A percentile compares a stretch with the other conserved stretches of the same genome.
Conservation (phyloP, 306 rosid species). For the Dryas alaskensis region DNA sequence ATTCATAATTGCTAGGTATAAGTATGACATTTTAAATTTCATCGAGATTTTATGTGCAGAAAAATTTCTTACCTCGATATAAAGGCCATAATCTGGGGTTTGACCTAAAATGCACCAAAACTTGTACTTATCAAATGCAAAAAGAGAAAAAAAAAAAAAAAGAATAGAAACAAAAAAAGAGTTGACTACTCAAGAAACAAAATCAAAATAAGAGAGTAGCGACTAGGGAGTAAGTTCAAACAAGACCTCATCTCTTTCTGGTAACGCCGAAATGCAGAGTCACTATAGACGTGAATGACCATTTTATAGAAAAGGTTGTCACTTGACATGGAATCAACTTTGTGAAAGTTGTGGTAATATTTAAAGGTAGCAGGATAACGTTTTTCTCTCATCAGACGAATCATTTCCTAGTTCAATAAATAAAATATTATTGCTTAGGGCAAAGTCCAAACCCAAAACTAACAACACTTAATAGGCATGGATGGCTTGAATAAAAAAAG, state of each 20-base stretch:
- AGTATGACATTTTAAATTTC: constrained; percentile 1
- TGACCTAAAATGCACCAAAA: constrained; percentile 51
- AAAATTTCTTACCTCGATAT: constrained; percentile 64
- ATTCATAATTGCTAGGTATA: constrained; percentile 12
- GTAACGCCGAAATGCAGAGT: constrained; percentile 78
- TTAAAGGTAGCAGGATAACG: constrained; percentile 81
- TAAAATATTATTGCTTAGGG: constrained; percentile 9
- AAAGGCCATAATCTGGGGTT: constrained; percentile 89
- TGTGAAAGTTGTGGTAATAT: constrained; percentile 79
- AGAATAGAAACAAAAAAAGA: constrained; percentile 7
- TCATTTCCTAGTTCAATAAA: constrained; percentile 61
- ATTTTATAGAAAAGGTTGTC: constrained; percentile 80
- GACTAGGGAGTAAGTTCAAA: background rate
- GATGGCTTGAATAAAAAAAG: constrained; percentile 6
- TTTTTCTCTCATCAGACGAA: constrained; percentile 76
- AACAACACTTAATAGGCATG: background rate
- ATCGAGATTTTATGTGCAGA: background rate
- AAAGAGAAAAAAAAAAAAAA: constrained; percentile 14
- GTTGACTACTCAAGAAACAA: constrained; percentile 15
- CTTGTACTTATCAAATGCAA: background rate
- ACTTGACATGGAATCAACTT: constrained; percentile 54
- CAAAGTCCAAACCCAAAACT: background rate
- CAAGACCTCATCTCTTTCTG: constrained; percentile 81
- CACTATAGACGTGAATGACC: constrained; percentile 91
- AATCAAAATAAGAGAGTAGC: constrained; percentile 5